These are phyloP conservation scores for Heracleum sosnowskyi DNA, from an alignment of 129 eudicot genomes.

Conservation along the genomic window DNA sequence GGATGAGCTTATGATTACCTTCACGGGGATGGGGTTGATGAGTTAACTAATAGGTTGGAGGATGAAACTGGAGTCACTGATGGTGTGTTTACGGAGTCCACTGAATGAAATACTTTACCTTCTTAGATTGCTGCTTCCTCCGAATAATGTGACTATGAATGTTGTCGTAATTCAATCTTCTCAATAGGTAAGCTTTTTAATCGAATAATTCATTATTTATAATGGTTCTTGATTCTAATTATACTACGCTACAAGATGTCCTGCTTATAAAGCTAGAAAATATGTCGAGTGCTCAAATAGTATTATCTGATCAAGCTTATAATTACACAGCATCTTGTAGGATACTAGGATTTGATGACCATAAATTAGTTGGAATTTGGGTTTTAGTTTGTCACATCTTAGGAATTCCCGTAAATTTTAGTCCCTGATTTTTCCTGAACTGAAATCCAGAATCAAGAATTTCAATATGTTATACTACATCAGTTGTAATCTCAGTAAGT, in stretches of 20 bases:
- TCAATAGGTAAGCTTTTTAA: slow-evolving; percentile 45
- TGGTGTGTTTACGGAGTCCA: neutral
- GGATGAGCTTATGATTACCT: slow-evolving; percentile 42
- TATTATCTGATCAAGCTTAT: too few species aligned
- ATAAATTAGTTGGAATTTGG: neutral
- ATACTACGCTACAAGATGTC: neutral
- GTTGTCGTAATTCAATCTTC: slow-evolving; percentile 29
- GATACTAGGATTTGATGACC: neutral
- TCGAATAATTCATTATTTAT: neutral
- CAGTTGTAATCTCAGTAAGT: too few species aligned
- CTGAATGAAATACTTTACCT: neutral
- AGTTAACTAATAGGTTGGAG: neutral
- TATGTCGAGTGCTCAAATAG: neutral
- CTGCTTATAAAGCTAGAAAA: neutral
- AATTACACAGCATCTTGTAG: too few species aligned
- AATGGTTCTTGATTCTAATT: neutral
- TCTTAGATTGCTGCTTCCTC: neutral
- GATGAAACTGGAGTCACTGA: neutral
- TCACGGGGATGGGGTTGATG: slow-evolving; percentile 1
- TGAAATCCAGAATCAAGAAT: too few species aligned
- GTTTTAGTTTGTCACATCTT: neutral
- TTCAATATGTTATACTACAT: too few species aligned
- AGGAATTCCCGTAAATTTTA: neutral
- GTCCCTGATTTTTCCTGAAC: too few species aligned
- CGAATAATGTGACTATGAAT: neutral